phyloP scores from a whole-genome alignment of 2,329 filamentous ascomycete genomes.

The Kalaharituber pfeilii region DNA sequence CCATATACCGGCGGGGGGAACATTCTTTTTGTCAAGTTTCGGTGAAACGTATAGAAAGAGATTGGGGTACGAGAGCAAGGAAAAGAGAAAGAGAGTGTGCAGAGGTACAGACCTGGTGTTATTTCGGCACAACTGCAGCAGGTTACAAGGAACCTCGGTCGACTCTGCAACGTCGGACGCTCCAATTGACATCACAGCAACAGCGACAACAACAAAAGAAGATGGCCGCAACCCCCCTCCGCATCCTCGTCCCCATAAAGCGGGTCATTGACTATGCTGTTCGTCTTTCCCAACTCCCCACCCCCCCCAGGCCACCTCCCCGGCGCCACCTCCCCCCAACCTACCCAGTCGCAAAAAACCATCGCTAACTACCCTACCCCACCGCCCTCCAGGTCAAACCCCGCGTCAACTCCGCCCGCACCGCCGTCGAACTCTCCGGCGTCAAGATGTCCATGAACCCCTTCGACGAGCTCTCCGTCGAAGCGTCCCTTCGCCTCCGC shows the following conservation, averaged over 20 bases:
- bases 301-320: background rate
- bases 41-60: too few relatives aligned
- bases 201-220: too few relatives aligned
- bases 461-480: slow-evolving; percentile 94
- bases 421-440: slow-evolving; percentile 75
- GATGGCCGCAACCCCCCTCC: slow-evolving; percentile 27
- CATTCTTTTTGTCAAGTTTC: too few relatives aligned
- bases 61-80: too few relatives aligned
- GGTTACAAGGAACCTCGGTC: too few relatives aligned
- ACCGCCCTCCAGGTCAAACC: slow-evolving; percentile 41
- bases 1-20: too few relatives aligned
- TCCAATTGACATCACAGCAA: too few relatives aligned
- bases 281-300: slow-evolving; percentile 19
- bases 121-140: too few relatives aligned
- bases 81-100: too few relatives aligned
- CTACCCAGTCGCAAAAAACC: background rate
- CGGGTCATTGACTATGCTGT: slow-evolving; percentile 43
- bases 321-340: background rate
- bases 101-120: too few relatives aligned
- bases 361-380: background rate
- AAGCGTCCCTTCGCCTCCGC: slow-evolving; percentile 87
- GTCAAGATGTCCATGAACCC: slow-evolving; percentile 99
- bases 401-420: slow-evolving; percentile 53
- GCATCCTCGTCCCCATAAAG: slow-evolving; percentile 40
- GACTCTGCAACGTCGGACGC: too few relatives aligned